phyloP scores from a whole-genome alignment of 306 rosid genomes.

The Gleditsia sinensis region DNA sequence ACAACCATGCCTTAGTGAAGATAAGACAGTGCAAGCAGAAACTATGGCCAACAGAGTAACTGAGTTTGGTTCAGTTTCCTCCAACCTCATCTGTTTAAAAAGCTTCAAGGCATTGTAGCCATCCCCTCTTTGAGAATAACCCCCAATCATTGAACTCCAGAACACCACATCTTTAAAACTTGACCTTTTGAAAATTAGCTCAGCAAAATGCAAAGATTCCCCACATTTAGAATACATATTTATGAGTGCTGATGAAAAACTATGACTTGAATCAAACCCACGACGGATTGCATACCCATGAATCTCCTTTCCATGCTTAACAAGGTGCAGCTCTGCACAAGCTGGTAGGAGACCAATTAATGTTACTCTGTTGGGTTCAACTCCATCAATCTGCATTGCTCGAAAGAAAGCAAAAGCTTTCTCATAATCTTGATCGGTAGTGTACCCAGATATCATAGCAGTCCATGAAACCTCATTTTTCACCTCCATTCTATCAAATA shows the following conservation, averaged over 20 bases:
- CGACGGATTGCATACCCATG: conserved; percentile 59
- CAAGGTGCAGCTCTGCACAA: conserved; percentile 48
- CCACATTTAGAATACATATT: conserved; percentile 52
- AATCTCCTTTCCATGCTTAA: conserved; percentile 57
- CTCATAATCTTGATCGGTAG: conserved; percentile 35
- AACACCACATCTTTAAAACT: conserved; percentile 60
- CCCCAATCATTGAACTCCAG: conserved; percentile 66
- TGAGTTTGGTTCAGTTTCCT: conserved; percentile 56
- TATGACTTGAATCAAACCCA: conserved; percentile 50
- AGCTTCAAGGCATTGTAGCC: conserved; percentile 50
- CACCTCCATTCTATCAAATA: conserved; percentile 52
- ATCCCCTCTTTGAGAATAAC: conserved; percentile 55
- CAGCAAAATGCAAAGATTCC: conserved; percentile 47
- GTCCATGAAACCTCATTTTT: conserved; percentile 80
- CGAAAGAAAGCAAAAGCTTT: conserved; percentile 48
- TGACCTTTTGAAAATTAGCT: conserved; percentile 50
- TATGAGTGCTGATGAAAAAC: conserved; percentile 61
- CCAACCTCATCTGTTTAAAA: conserved; percentile 54
- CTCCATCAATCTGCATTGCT: conserved; percentile 57
- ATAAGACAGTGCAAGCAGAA: conserved; percentile 56
- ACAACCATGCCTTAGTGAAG: conserved; percentile 47
- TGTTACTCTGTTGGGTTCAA: conserved; percentile 64
- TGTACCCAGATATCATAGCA: conserved; percentile 61
- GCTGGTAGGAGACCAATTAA: conserved; percentile 51
- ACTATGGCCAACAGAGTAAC: conserved; percentile 60